Evolutionary conservation across 768 basidiomycete genomes (phyloP), one percentile per base, ranked within the genome.

Genomic region (Hortiboletus flavorubellus): DNA sequence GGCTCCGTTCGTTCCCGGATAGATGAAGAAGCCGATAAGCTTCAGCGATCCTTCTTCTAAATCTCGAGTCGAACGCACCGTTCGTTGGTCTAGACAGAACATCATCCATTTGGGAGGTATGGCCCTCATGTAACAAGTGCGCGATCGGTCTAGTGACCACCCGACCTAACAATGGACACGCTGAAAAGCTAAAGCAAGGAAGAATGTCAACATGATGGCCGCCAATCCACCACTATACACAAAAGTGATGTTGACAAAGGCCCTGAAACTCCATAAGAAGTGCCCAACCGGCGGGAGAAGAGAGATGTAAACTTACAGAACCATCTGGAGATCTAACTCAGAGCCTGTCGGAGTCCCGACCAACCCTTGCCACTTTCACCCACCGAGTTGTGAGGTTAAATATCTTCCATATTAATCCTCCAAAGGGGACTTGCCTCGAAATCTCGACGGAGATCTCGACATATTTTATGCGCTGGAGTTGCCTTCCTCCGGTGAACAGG

Each of bases 391-490:
- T 11, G 50, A 42, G 45, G 46, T 33, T 53, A 41, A 54, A 46
- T 50, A 23, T 48, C 65, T 69, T 68, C 67, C 66, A 67, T 67
- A 67, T 60, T 68, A 62, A 60, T 49, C 29, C 26, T 52, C 46
- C 48, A 56, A 48, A 61, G 63, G 38, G 48, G 34, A 53, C 40
- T 50, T 53, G 59, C 64, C 54, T 63, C 44, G 55, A 52, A 55
- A 55, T 64, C 52, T 49, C 31, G 51, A 35, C 40, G 55, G 49
- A 53, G 46, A 53, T 51, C 59, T 58, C 34, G 18, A 64, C 57
- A 49, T 21, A 46, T 47, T 49, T 51, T 47, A 53, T 53, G 54
- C 30, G 31, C 44, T 53, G 3, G 35, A 21, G 34, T 50, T 26
- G 26, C 41, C 26, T 43, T 45, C 31, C 8, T 33, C 41, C 14